A percentile compares a stretch with the other conserved stretches of the same genome.
Conservation (phyloP, 2,329 filamentous ascomycete genomes). For the Aspergillus neotritici region DNA sequence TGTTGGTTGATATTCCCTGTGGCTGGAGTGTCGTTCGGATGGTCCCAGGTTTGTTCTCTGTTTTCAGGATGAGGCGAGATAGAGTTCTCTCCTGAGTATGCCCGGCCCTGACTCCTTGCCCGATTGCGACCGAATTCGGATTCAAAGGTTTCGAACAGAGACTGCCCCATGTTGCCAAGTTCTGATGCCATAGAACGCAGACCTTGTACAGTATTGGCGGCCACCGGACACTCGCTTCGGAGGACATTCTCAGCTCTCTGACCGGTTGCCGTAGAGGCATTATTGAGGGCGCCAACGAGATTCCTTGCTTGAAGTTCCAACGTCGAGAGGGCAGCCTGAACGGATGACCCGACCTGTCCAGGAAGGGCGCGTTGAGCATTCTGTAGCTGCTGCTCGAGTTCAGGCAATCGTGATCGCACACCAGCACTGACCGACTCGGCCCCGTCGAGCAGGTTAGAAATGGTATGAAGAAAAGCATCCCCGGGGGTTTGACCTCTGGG, state of each 20-base stretch:
- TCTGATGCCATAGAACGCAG: slow-evolving; percentile 39
- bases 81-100: slow-evolving; percentile 3
- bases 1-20: no score
- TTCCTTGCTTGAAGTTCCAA: slow-evolving; percentile 35
- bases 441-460: slow-evolving; percentile 31
- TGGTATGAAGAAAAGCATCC: slow-evolving; percentile 29
- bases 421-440: slow-evolving; percentile 35
- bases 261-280: slow-evolving; percentile 31
- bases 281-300: slow-evolving; percentile 32
- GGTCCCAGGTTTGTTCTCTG: background rate
- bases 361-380: slow-evolving; percentile 33
- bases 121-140: slow-evolving; percentile 25
- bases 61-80: background rate
- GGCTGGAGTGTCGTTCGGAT: no score
- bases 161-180: slow-evolving; percentile 35
- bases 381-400: slow-evolving; percentile 33
- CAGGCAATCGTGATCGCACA: slow-evolving; percentile 31
- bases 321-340: slow-evolving; percentile 31
- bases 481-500: slow-evolving; percentile 18
- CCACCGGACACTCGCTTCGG: slow-evolving; percentile 31
- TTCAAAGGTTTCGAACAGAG: slow-evolving; percentile 35
- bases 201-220: slow-evolving; percentile 33
- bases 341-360: slow-evolving; percentile 30
- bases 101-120: slow-evolving; percentile 7
- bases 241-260: slow-evolving; percentile 33